Evolutionary conservation across 2,329 filamentous ascomycete species (phyloP), one percentile per base, ranked within the genome.

Genomic region (Pezicula neosporulosa): DNA sequence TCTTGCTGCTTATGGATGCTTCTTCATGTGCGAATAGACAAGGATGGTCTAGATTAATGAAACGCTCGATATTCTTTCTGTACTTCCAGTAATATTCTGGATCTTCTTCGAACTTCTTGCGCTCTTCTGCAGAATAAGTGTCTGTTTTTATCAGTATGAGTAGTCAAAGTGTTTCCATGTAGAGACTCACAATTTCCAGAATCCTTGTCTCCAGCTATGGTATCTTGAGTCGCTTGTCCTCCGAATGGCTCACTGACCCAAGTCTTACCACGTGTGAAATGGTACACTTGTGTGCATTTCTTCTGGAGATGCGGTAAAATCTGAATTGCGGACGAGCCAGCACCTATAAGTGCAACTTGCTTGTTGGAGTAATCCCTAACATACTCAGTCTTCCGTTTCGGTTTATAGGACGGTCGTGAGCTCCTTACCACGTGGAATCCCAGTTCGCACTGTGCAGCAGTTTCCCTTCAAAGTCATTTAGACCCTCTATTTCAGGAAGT

Each of bases 241-340:
- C 37, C 49, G 27, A 41, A 47, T 2, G 35, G 36, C 3, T 69
- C 68, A 24, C 27, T 48, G 5, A 48, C 37, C 36, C 72, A 72
- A 1, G 78, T 68, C 74, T 74, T 78, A 0, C 73, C 74, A 2
- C 73, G 72, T 21, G 73, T 69, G 10, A 75, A 70, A 46, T 78
- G 75, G 52, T 77, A 77, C n/a, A 71, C 76, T 2, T 70, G 75
- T 7, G 74, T 64, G 12, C 38, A 71, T 69, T 67, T 60, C 0
- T 72, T 66, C 47, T 72, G 71, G 19, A 66, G 47, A 44, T 58
- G 48, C 7, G 64, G 60, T 6, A 66, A 44, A 27, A 66, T 64
- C 30, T 66, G 63, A 18, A 63, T 61, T 2, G 54, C 70, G 8
- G 66, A 65, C 28, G 67, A 61, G 6, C 70, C 68, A 53, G 71